Percentiles rank a stretch among this genome's conserved stretches.
phyloP scores from a whole-genome alignment of 345 rosid genomes.

The Aurinia saxatilis region DNA sequence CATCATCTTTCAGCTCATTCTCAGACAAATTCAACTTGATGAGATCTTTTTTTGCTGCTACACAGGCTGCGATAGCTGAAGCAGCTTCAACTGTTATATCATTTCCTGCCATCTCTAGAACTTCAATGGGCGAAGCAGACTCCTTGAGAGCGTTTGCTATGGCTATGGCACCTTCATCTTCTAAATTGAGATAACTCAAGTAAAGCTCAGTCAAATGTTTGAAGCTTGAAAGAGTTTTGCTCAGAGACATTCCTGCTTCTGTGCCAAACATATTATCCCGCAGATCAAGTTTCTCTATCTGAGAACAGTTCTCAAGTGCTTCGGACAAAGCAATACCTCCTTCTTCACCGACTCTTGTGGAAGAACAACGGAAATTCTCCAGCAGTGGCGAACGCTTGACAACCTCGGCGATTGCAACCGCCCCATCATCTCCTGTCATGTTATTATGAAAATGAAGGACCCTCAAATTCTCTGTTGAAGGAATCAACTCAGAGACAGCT shows the following conservation, averaged over 20 bases:
- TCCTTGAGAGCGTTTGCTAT: conserved; percentile 57
- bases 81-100: conserved; percentile 71
- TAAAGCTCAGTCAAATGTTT: conserved; percentile 58
- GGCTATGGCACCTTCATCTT: conserved; percentile 67
- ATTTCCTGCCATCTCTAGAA: conserved; percentile 89
- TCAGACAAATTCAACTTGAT: conserved; percentile 75
- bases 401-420: conserved; percentile 61
- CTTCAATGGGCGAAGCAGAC: conserved; percentile 57
- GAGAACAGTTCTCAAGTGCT: conserved; percentile 60
- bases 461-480: conserved; percentile 75
- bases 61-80: conserved; percentile 53
- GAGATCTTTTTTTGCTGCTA: conserved; percentile 48
- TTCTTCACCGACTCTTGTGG: conserved; percentile 71
- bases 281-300: conserved; percentile 71
- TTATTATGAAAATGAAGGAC: conserved; percentile 84
- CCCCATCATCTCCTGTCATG: conserved; percentile 91
- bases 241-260: conserved; percentile 64
- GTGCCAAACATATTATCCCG: conserved; percentile 86
- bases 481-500: conserved; percentile 72
- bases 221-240: conserved; percentile 60
- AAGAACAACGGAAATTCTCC: conserved; percentile 83
- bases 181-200: conserved; percentile 80
- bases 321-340: conserved; percentile 77
- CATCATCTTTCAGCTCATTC: conserved; percentile 87
- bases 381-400: conserved; percentile 53